Base-by-base conservation (phyloP, 2,329 filamentous ascomycete species). In the Microsporum canis region DNA sequence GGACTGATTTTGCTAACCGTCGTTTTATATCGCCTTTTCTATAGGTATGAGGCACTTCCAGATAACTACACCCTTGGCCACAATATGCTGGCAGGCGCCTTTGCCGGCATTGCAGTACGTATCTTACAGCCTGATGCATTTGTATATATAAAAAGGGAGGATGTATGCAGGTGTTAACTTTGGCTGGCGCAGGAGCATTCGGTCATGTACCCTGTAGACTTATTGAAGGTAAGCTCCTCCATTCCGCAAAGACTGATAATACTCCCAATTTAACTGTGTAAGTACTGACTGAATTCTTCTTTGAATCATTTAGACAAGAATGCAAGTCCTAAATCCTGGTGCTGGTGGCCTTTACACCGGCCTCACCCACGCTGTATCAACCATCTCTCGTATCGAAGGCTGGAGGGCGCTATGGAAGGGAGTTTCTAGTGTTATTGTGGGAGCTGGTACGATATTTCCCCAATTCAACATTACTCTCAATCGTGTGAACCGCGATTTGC, bases 141-240 rank as follows among this genome's bases (percentile, higher is more conserved):
- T 3, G 33, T 43, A 43, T 43, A n/a, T 1, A 23, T 23, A 23
- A 23, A 33, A 12, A 41, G 12, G n/a, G 56, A 31, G 6, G 56
- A 7, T 23, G 43, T 31, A 58, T 58, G 31, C 61, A 61, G 33
- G 65, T 68, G 23, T 12, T 58, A 36, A 45, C 39, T 63, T 68
- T 59, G 66, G 64, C 64, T 57, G 65, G 39, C 43, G 5, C 60
- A 96, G 91, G 92, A 97, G 79, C 92, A 97, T 76, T 95, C 92
- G 63, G 91, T 96, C 70, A 97, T 99, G 94, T 99, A 99, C 73
- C 94, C 94, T 23, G 88, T 99, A 72, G 94, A 99, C 78, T 85
- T 95, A 68, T 88, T 99, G 73, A 99, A 99, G 88, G 94, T 96
- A 74, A 79, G 70, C 59, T 29, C 7, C 12, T 27, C 12, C 29